Evolutionary conservation across 2,329 filamentous ascomycete species (phyloP), one percentile per base, ranked within the genome.

Genomic region (Cercospora brassicicola): DNA sequence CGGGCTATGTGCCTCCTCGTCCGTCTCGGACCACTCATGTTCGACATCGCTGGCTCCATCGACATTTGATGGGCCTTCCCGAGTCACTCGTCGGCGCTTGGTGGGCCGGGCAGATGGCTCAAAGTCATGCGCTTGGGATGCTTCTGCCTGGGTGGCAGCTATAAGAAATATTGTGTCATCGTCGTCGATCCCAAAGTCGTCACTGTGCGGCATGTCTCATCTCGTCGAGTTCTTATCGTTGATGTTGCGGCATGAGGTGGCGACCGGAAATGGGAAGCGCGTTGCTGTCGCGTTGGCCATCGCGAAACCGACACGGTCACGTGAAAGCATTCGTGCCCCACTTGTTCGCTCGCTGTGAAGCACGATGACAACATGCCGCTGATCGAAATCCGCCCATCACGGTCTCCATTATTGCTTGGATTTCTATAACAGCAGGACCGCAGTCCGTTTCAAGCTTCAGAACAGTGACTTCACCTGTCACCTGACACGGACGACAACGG

Each of bases 121-220:
- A 61, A 79, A 79, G 59, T 69, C 73, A 28, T 57, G 72, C 69
- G 70, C 56, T 51, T 75, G 76, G 4, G 75, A 71, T 8, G 73
- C 73, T 64, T 77, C 76, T 20, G 73, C 67, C 59, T 77, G 75
- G 1, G 76, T 76, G 6, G 76, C 76, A 10, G 71, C 76, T 20
- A 71, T 75, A 39, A 78, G 48, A 65, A 78, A 78, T 33, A 62
- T 71, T 23, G 75, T 75, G 60, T 78, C 76, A 66, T 78, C 76
- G 59, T 74, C 76, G 20, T 77, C 76, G 31, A 73, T 64, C 9
- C 76, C 76, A 51, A 73, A 78, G 57, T 77, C 76, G 62, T 77
- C 76, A 69, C 76, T 78, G 71, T 71, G 67, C 59, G 73, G 68
- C 76, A 77, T 77, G 30, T 59, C 59, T 42, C 71, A 69, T 69